phyloP scores from a whole-genome alignment of 2,329 filamentous ascomycete genomes.

The Fusarium sp. region DNA sequence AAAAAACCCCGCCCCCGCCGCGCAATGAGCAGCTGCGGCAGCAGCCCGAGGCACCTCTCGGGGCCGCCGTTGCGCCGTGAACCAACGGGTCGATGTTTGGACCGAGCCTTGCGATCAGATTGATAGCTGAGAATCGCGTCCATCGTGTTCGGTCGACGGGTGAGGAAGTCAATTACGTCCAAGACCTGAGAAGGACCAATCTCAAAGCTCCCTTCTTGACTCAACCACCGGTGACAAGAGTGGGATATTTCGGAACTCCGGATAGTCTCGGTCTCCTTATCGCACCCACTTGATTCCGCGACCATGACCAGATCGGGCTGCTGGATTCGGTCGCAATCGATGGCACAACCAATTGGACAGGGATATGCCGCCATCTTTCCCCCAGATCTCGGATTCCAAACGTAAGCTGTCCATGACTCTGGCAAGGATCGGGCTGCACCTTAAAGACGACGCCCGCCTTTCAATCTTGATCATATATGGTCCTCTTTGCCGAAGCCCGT shows the following conservation, averaged over 20 bases:
- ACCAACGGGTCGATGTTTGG: background rate
- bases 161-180: background rate
- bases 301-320: conserved; percentile 44
- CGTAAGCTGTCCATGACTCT: conserved; percentile 41
- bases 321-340: conserved; percentile 41
- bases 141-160: background rate
- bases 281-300: conserved; percentile 41
- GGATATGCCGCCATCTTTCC: conserved; percentile 27
- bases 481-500: conserved; percentile 3
- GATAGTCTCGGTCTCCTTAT: conserved; percentile 36
- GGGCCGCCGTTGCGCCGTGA: conserved; percentile 20
- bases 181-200: background rate
- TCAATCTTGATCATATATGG: conserved; percentile 2
- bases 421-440: conserved; percentile 20
- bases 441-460: conserved; percentile 29
- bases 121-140: conserved; percentile 8
- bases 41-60: conserved; percentile 18
- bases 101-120: conserved; percentile 3
- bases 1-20: conserved; percentile 31
- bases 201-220: background rate
- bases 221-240: conserved; percentile 6
- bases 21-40: conserved; percentile 13
- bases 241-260: conserved; percentile 33
- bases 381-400: conserved; percentile 41
- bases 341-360: conserved; percentile 40